phyloP scores from a whole-genome alignment of 371 early-diverging fungal genomes.

The Vavraia culicis region DNA sequence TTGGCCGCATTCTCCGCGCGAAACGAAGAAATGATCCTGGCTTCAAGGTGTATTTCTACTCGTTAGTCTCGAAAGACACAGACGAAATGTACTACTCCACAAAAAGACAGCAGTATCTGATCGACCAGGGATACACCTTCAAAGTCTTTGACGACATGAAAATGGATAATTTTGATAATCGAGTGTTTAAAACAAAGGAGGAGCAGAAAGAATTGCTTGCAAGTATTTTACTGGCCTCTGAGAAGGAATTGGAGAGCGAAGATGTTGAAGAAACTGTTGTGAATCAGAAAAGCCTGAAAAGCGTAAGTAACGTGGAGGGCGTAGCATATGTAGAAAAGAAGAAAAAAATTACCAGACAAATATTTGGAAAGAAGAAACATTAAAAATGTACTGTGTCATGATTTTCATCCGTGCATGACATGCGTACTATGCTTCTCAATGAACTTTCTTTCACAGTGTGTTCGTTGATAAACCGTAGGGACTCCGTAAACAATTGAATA shows the following conservation, averaged over 20 bases:
- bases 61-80: constrained; percentile 83
- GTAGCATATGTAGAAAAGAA: constrained; percentile 67
- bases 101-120: constrained; percentile 85
- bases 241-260: constrained; percentile 44
- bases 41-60: constrained; percentile 86
- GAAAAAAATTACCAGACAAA: constrained; percentile 1
- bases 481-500: too few relatives aligned
- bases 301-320: constrained; percentile 63
- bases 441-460: too few relatives aligned
- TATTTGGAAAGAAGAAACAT: constrained; percentile 6
- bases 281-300: constrained; percentile 50
- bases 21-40: constrained; percentile 79
- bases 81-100: constrained; percentile 95
- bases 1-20: constrained; percentile 78
- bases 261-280: constrained; percentile 38
- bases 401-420: too few relatives aligned
- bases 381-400: neutral
- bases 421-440: too few relatives aligned
- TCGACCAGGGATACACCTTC: constrained; percentile 97
- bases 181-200: constrained; percentile 53
- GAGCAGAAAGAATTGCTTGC: constrained; percentile 69
- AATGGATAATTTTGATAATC: constrained; percentile 50
- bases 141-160: constrained; percentile 62
- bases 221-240: constrained; percentile 58
- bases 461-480: too few relatives aligned